Evolutionary conservation across 1,284 basidiomycete genomes (phyloP).

Genomic region (Bjerkandera adusta): DNA sequence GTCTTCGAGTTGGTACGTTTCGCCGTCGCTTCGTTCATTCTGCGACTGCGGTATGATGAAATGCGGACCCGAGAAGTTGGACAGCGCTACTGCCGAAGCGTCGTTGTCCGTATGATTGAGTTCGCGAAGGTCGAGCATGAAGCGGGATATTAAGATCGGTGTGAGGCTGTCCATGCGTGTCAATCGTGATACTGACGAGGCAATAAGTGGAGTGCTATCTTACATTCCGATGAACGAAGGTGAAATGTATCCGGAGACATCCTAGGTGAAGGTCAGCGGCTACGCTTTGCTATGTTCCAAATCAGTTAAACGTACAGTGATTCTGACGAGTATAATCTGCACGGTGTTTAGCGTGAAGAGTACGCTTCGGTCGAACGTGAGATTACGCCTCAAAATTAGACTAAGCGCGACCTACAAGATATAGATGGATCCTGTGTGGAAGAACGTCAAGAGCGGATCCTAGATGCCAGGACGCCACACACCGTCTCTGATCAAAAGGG

Average conservation of each 20-base stretch:
- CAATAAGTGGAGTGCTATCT: too few relatives aligned
- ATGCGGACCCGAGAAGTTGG: not conserved
- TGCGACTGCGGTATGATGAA: slow-evolving; percentile 1
- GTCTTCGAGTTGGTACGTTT: too few relatives aligned
- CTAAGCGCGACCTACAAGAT: not conserved
- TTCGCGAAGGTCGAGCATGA: slow-evolving; percentile 7
- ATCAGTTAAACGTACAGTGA: not conserved
- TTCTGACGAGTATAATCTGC: not conserved
- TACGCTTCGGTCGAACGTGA: too few relatives aligned
- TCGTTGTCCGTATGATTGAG: not conserved
- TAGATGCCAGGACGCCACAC: not conserved
- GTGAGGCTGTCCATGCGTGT: slow-evolving; percentile 1
- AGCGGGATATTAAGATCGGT: slow-evolving; percentile 5
- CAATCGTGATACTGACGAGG: too few relatives aligned
- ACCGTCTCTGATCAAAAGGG: slow-evolving; percentile 4
- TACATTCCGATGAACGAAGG: too few relatives aligned
- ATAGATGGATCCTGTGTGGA: not conserved
- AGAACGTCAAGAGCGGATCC: not conserved
- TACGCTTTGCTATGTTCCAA: too few relatives aligned
- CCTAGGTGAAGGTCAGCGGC: too few relatives aligned
- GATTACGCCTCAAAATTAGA: too few relatives aligned
- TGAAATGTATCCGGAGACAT: too few relatives aligned
- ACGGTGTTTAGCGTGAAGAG: not conserved
- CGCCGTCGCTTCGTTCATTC: too few relatives aligned
- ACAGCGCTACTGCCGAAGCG: not conserved